phyloP scores from a whole-genome alignment of 23 red algal species.

The Rhodosorus marinus region DNA sequence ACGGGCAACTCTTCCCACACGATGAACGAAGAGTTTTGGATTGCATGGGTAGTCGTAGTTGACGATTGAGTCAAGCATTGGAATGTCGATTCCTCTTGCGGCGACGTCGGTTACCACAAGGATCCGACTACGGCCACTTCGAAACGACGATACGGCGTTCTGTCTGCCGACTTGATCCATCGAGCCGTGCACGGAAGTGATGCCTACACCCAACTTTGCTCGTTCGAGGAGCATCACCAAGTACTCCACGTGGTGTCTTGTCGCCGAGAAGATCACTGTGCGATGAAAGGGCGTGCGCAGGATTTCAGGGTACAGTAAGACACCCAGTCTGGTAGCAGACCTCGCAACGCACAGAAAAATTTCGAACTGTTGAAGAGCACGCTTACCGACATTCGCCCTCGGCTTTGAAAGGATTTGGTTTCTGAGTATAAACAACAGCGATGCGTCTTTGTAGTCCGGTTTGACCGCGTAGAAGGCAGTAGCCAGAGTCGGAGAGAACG shows the following conservation, averaged over 20 bases:
- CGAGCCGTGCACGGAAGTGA: slow-evolving; percentile 45
- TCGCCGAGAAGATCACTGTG: too few species aligned
- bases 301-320: too few species aligned
- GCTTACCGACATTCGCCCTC: not conserved
- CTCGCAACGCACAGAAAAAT: too few species aligned
- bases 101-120: slow-evolving; percentile 94
- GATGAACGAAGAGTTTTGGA: slow-evolving; percentile 91
- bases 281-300: slow-evolving; percentile 3
- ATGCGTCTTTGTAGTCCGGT: slow-evolving; percentile 14
- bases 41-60: slow-evolving; percentile 73
- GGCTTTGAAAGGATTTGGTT: not conserved
- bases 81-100: slow-evolving; percentile 84
- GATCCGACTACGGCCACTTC: slow-evolving; percentile 8
- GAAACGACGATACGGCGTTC: slow-evolving; percentile 36
- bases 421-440: slow-evolving; percentile 10
- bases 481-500: slow-evolving; percentile 51
- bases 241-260: not conserved
- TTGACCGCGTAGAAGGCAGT: slow-evolving; percentile 19
- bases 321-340: too few species aligned
- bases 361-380: slow-evolving; percentile 54
- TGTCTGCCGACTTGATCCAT: slow-evolving; percentile 66
- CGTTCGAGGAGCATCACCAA: slow-evolving; percentile 17
- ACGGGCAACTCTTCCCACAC: slow-evolving; percentile 57
- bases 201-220: not conserved
- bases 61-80: slow-evolving; percentile 67